phyloP scores from a whole-genome alignment of 1,284 basidiomycete genomes.

The Stereum hirsutum region DNA sequence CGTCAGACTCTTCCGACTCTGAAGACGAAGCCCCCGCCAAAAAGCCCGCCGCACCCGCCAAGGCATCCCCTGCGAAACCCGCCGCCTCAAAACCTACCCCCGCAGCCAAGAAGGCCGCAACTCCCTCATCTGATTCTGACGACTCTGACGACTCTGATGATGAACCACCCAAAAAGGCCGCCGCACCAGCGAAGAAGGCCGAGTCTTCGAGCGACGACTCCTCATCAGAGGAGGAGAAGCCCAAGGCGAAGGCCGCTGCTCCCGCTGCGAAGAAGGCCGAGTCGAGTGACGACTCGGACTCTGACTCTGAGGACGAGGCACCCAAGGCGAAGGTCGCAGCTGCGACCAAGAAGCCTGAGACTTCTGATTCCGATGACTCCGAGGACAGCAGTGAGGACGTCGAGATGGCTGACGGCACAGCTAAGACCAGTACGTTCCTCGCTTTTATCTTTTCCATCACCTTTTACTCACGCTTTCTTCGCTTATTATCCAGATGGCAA shows the following conservation, averaged over 20 bases:
- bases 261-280: slow-evolving; percentile 13
- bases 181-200: slow-evolving; percentile 13
- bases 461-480: background rate
- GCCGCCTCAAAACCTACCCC: slow-evolving; percentile 1
- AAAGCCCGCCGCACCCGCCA: slow-evolving; percentile 30
- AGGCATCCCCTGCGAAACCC: slow-evolving; percentile 30
- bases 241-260: background rate
- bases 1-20: slow-evolving; percentile 13
- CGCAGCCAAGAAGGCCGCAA: background rate
- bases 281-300: slow-evolving; percentile 1
- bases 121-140: background rate
- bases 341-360: slow-evolving; percentile 14
- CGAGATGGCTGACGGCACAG: slow-evolving; percentile 43
- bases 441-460: background rate
- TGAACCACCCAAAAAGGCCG: slow-evolving; percentile 2
- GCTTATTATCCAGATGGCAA: slow-evolving; percentile 40
- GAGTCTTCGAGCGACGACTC: slow-evolving; percentile 5
- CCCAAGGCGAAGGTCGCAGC: slow-evolving; percentile 5
- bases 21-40: slow-evolving; percentile 21
- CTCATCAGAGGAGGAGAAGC: slow-evolving; percentile 7
- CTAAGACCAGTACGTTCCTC: slow-evolving; percentile 31
- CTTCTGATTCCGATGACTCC: slow-evolving; percentile 20
- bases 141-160: slow-evolving; percentile 4
- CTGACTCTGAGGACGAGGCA: too few relatives aligned
- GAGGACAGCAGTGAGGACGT: slow-evolving; percentile 42